Conservation (phyloP, 164 flowering plant species). For the Chloranthus sessilifolius region DNA sequence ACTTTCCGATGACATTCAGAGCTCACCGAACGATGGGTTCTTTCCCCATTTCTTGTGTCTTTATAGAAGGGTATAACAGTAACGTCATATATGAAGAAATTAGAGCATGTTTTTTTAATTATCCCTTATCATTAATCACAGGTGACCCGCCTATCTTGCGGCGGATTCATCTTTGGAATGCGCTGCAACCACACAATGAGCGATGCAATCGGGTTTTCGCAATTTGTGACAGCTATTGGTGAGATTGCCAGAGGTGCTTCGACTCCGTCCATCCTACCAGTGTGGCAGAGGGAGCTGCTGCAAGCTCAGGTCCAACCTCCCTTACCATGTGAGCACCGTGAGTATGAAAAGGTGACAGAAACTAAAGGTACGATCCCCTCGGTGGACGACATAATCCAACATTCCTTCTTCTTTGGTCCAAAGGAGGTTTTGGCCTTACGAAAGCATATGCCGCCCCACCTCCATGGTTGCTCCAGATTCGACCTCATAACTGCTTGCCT, state of each 20-base stretch:
- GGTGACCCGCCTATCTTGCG: slow-evolving; percentile 18
- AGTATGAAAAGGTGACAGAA: slow-evolving; percentile 22
- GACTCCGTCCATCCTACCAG: slow-evolving; percentile 32
- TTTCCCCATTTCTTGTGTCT: too few species aligned
- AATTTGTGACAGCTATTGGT: slow-evolving; percentile 30
- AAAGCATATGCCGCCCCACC: slow-evolving; percentile 12
- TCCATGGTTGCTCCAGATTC: slow-evolving; percentile 20
- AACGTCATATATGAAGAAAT: too few species aligned
- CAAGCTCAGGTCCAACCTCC: slow-evolving; percentile 31
- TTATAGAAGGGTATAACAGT: too few species aligned
- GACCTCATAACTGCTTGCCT: slow-evolving; percentile 34
- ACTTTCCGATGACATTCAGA: too few species aligned
- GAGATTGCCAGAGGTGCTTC: slow-evolving; percentile 38
- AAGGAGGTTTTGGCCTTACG: slow-evolving; percentile 22
- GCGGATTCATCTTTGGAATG: slow-evolving; percentile 14
- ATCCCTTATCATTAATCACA: slow-evolving; percentile 7
- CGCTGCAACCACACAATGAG: slow-evolving; percentile 30
- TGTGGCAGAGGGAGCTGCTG: slow-evolving; percentile 39
- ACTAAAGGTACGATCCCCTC: slow-evolving; percentile 11
- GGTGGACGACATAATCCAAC: slow-evolving; percentile 20
- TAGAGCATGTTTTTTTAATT: not conserved
- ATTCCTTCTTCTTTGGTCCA: slow-evolving; percentile 35
- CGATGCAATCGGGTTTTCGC: slow-evolving; percentile 32
- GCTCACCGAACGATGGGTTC: too few species aligned
- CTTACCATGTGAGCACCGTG: slow-evolving; percentile 30